A percentile compares a stretch with the other conserved stretches of the same genome.
phyloP scores from a whole-genome alignment of 2,329 filamentous ascomycete species.

The Calycina marina region DNA sequence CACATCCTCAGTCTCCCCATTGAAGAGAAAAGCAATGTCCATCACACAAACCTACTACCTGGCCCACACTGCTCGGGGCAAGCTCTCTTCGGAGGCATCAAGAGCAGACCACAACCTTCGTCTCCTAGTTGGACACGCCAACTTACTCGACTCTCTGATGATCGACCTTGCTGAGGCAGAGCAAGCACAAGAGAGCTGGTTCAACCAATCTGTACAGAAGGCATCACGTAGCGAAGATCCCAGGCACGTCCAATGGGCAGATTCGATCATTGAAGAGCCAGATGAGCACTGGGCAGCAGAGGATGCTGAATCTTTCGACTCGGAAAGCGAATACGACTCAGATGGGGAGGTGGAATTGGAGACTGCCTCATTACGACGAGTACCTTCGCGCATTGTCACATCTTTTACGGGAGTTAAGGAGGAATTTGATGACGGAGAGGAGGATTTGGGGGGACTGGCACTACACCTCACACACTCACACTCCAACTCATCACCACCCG shows the following conservation, averaged over 20 bases:
- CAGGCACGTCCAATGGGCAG: conserved; percentile 76
- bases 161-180: conserved; percentile 82
- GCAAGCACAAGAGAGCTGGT: conserved; percentile 91
- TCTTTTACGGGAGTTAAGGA: conserved; percentile 24
- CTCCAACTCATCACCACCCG: conserved; percentile 44
- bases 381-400: conserved; percentile 26
- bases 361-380: conserved; percentile 32
- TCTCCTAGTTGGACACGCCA: conserved; percentile 92
- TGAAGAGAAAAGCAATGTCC: conserved; percentile 74
- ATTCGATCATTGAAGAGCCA: conserved; percentile 57
- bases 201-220: conserved; percentile 84
- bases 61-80: conserved; percentile 87
- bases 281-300: conserved; percentile 58
- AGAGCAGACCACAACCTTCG: conserved; percentile 88
- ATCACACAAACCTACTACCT: conserved; percentile 98
- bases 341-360: conserved; percentile 44
- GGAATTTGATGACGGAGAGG: conserved; percentile 37
- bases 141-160: conserved; percentile 94
- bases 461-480: conserved; percentile 57
- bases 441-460: conserved; percentile 49
- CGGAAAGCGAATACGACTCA: conserved; percentile 34
- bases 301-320: conserved; percentile 38
- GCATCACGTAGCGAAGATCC: conserved; percentile 42
- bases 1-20: conserved; percentile 6
- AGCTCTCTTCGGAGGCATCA: conserved; percentile 87